Base-by-base conservation (phyloP, 108 stramenopile genomes). In the Pseudonitzschia pungens region DNA sequence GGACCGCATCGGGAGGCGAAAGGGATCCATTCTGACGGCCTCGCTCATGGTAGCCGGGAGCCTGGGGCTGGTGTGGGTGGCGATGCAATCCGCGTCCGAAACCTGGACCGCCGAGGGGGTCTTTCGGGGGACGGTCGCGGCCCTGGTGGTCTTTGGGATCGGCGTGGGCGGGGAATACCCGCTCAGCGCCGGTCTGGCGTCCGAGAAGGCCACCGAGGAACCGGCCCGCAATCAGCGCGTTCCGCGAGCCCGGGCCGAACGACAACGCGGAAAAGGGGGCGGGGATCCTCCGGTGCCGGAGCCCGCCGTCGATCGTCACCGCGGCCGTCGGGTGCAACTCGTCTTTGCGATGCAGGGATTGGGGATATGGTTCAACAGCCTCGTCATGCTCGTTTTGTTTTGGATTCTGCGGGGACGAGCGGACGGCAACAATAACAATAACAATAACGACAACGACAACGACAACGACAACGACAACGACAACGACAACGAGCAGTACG, bases 111-210 rank as follows among this genome's bases (percentile, higher is more conserved):
- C 32, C 8, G 60, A 62, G 12, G 32, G 11, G 27, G 15, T 89
- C 8, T 87, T 84, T 56, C 58, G 58, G 12, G 64, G 67, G 21
- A 84, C 86, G 85, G 57, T 57, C 18, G 5, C 75, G 0, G 64
- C 75, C 11, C 56, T 88, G 12, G 87, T 88, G 41, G 24, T 92
- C 27, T 88, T 92, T 69, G 91, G 91, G 3, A 45, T 92, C 22
- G 91, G 91, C 3, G 91, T 92, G 6, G 91, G 91, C 0, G 91
- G 91, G 21, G 91, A 92, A 57, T 92, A 89, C 65, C 91, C 91
- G 0, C 65, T 92, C 33, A 73, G 75, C n/a, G 87, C 87, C 0
- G 66, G 77, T 0, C 72, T 73, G 27, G 91, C 91, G 0, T 75
- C 78, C 29, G 91, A 92, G 71, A 73, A 83, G 21, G 83, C 86